phyloP scores from a whole-genome alignment of 1,284 basidiomycete species.

The Albatrellus sp. region DNA sequence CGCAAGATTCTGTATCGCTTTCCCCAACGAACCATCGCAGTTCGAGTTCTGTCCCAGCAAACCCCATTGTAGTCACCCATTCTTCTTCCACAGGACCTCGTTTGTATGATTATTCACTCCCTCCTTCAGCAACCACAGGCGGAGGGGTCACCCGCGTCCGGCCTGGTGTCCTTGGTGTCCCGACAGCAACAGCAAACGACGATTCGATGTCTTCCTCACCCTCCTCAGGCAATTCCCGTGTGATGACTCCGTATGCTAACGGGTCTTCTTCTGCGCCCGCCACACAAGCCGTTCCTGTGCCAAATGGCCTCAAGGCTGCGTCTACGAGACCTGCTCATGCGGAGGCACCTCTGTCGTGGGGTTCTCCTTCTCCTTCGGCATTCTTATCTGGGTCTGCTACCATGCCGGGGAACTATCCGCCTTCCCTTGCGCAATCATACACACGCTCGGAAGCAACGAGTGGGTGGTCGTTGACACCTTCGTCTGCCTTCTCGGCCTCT shows the following conservation, averaged over 20 bases:
- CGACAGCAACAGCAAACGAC: conserved; percentile 14
- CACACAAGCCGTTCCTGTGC: not conserved
- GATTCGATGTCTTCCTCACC: conserved; percentile 2
- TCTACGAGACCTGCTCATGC: not conserved
- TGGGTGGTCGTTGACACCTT: conserved; percentile 18
- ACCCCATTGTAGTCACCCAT: conserved; percentile 7
- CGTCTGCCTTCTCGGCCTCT: conserved; percentile 21
- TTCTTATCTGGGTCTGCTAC: not conserved
- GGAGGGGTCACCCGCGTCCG: conserved; percentile 39
- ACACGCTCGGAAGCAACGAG: conserved; percentile 5
- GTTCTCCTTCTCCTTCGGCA: conserved; percentile 7
- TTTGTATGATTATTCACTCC: conserved; percentile 50
- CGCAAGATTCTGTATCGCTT: not conserved
- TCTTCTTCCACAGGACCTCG: conserved; percentile 36
- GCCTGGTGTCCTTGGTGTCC: conserved; percentile 44
- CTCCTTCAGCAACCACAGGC: conserved; percentile 13
- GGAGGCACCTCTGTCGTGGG: no score
- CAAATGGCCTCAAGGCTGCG: conserved; percentile 9
- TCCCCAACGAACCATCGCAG: conserved; percentile 14
- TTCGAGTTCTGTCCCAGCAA: conserved; percentile 31
- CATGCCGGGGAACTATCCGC: conserved; percentile 6
- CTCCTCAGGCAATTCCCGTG: conserved; percentile 4
- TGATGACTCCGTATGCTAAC: conserved; percentile 8
- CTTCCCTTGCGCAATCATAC: conserved; percentile 7
- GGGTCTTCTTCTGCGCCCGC: conserved; percentile 8